phyloP scores from a whole-genome alignment of 148 eudicot genomes.

The Cornus controversa region DNA sequence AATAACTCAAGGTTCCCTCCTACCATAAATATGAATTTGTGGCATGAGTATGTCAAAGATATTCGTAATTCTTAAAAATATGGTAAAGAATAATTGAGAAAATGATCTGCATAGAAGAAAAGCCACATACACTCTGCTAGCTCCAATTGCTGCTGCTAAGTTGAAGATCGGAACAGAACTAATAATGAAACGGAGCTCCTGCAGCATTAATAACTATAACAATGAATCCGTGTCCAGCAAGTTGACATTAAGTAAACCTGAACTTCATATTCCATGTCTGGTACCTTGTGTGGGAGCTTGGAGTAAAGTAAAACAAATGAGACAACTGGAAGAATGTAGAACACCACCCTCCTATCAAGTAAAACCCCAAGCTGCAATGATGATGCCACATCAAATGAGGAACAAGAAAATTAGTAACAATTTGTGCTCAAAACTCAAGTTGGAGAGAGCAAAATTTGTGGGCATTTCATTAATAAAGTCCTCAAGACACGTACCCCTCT shows the following conservation, averaged over 20 bases:
- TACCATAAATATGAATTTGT: not conserved
- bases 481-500: not conserved
- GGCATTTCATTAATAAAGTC: not conserved
- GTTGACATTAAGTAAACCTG: not conserved
- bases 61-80: not conserved
- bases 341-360: slow-evolving; percentile 75
- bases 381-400: slow-evolving; percentile 17
- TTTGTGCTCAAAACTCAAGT: not conserved
- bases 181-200: slow-evolving; percentile 94
- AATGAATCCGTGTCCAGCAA: slow-evolving; percentile 1
- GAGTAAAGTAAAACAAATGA: slow-evolving; percentile 78
- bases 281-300: slow-evolving; percentile 97
- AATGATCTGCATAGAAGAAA: not conserved
- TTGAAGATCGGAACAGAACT: slow-evolving; percentile 83
- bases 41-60: not conserved
- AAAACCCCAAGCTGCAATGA: slow-evolving; percentile 68
- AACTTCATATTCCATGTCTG: slow-evolving; percentile 5
- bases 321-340: slow-evolving; percentile 68
- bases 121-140: slow-evolving; percentile 78
- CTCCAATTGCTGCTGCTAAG: slow-evolving; percentile 84
- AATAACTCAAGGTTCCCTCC: too few relatives aligned
- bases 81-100: not conserved
- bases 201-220: slow-evolving; percentile 23
- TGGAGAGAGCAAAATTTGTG: not conserved
- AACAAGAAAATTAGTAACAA: not conserved